Base-by-base conservation (phyloP, 2,329 filamentous ascomycete genomes). In the Hypoxylon sp. region DNA sequence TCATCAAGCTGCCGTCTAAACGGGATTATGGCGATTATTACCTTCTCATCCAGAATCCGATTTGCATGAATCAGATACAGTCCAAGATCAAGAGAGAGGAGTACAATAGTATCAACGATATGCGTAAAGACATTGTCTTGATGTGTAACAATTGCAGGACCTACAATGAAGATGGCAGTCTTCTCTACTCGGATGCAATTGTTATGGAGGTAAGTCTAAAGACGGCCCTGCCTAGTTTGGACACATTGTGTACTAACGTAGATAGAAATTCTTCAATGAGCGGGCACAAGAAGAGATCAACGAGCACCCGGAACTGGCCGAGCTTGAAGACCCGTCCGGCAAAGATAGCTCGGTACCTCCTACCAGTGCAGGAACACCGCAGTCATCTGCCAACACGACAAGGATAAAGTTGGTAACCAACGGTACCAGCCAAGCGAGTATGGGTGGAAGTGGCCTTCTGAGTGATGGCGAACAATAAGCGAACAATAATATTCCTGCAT, bases 1-100 rank as follows among this genome's bases (percentile, higher is more conserved):
- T 99, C 80, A 87, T 98, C 79, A 94, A 96, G 76, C 85, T 98
- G 32, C 95, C 95, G 0, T 91, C 93, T 43, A 97, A 93, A 82
- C 90, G 91, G 65, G 90, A 95, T 65, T 99, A 97, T 77, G 92
- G 93, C 25, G 94, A 98, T 78, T 99, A 99, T 83, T 99, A 98
- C 79, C 83, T 95, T 77, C 89, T 98, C 79, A 99, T 99, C 79
- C 89, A 91, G 77, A 91, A 90, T 60, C 96, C 96, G 0, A 98
- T 99, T 76, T 95, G 93, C 77, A 97, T 98, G 92, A 96, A 97
- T 74, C 90, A 94, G 79, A 97, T 99, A 76, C 90, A 93, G 78
- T 93, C 91, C 78, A 95, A 93, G 84, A 97, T 99, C 82, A 98
- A 97, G 84, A 95, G 93, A 80, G 93, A 97, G 76, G 93, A 98